Percentiles rank a stretch among this genome's conserved stretches.
Conservation (phyloP, 148 eudicot genomes). For the Vaccinium myrtillus region DNA sequence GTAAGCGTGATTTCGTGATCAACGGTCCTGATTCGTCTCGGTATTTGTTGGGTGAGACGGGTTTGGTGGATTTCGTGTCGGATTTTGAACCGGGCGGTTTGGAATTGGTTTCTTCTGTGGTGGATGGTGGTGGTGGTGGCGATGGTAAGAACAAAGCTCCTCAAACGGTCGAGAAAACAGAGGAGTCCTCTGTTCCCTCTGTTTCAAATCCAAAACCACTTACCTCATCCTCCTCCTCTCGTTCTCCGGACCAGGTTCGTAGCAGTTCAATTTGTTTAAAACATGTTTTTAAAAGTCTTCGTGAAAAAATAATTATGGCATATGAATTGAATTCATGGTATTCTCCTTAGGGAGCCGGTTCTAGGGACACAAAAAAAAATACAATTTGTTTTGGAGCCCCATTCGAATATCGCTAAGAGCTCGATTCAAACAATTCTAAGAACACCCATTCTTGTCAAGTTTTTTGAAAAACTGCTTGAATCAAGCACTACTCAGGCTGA, state of each 20-base stretch:
- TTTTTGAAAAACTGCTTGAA: no score
- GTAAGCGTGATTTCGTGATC: constrained; percentile 37
- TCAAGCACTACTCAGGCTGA: no score
- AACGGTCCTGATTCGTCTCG: constrained; percentile 73
- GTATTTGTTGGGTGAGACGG: constrained; percentile 50
- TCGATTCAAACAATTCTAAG: no score
- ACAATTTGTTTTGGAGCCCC: no score
- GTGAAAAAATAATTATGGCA: no score
- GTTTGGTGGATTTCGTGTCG: constrained; percentile 33
- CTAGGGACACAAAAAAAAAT: no score
- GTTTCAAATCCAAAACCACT: constrained; percentile 16
- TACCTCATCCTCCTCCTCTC: constrained; percentile 15
- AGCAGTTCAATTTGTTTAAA: no score
- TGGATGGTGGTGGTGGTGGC: background rate
- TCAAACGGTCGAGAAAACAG: constrained; percentile 13
- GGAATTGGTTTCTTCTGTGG: constrained; percentile 17
- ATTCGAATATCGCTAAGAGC: no score
- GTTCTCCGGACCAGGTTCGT: constrained; percentile 41
- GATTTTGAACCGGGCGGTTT: constrained; percentile 41
- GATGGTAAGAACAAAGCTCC: background rate
- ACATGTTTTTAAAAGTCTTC: no score
- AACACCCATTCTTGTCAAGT: no score
- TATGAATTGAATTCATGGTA: no score
- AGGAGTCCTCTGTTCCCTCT: constrained; percentile 9
- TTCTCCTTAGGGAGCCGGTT: no score